Conservation (phyloP, 2,329 filamentous ascomycete species). For the Epichloe amarillans region DNA sequence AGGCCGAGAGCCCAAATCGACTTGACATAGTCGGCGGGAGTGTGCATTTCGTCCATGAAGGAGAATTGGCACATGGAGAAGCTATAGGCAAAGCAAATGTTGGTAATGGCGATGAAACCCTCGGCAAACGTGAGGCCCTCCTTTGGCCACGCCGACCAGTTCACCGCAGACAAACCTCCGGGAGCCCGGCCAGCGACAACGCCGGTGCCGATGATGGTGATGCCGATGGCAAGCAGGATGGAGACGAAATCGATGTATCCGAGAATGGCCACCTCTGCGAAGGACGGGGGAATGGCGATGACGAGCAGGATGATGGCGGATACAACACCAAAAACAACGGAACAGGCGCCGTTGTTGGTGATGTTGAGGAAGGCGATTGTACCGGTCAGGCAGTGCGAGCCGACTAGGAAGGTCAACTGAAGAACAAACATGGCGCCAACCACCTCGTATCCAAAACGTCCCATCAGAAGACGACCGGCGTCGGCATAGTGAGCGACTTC, state of each 20-base stretch:
- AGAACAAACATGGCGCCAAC: slow-evolving; percentile 48
- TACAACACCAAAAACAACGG: slow-evolving; percentile 30
- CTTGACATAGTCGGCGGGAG: slow-evolving; percentile 32
- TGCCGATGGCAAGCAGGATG: slow-evolving; percentile 47
- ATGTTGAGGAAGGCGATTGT: slow-evolving; percentile 55
- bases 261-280: slow-evolving; percentile 34
- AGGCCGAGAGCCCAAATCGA: slow-evolving; percentile 49
- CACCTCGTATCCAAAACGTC: slow-evolving; percentile 46
- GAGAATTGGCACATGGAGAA: slow-evolving; percentile 38
- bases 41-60: slow-evolving; percentile 42
- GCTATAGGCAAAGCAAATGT: slow-evolving; percentile 60
- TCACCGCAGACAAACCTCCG: slow-evolving; percentile 19
- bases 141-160: slow-evolving; percentile 34
- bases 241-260: slow-evolving; percentile 46
- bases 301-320: slow-evolving; percentile 32
- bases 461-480: slow-evolving; percentile 48
- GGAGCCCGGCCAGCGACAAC: slow-evolving; percentile 22
- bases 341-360: slow-evolving; percentile 38
- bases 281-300: slow-evolving; percentile 35
- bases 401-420: slow-evolving; percentile 56
- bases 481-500: slow-evolving; percentile 54
- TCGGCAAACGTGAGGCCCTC: slow-evolving; percentile 33
- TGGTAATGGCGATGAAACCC: slow-evolving; percentile 47
- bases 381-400: slow-evolving; percentile 59
- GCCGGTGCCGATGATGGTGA: slow-evolving; percentile 54